phyloP scores from a whole-genome alignment of 2,329 filamentous ascomycete genomes.

The Paramyrothecium roridum region DNA sequence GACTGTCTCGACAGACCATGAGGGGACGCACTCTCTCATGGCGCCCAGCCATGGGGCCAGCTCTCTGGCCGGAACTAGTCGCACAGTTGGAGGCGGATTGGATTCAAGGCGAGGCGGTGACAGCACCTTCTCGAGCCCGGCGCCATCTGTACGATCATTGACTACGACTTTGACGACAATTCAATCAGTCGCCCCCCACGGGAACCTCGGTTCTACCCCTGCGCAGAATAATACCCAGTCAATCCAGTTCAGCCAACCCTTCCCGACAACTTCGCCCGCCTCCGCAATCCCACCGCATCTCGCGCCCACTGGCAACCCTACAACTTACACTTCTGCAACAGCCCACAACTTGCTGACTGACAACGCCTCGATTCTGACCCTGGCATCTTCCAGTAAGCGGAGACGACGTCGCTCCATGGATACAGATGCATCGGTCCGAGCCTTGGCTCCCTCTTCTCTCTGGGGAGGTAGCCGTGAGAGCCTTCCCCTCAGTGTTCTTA shows the following conservation, averaged over 20 bases:
- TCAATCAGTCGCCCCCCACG: conserved; percentile 66
- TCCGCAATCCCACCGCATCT: conserved; percentile 73
- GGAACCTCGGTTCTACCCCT: conserved; percentile 26
- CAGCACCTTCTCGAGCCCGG: conserved; percentile 79
- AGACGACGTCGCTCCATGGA: conserved; percentile 76
- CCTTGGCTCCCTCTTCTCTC: conserved; percentile 76
- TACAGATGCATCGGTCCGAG: conserved; percentile 81
- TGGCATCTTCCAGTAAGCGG: conserved; percentile 79
- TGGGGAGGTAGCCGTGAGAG: conserved; percentile 81
- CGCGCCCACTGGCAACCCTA: conserved; percentile 55
- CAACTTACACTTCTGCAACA: conserved; percentile 74
- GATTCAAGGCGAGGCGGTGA: conserved; percentile 68
- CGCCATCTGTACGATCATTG: conserved; percentile 75
- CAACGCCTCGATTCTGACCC: conserved; percentile 80
- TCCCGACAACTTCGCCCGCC: conserved; percentile 60
- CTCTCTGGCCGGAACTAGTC: conserved; percentile 69
- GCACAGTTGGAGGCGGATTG: conserved; percentile 63
- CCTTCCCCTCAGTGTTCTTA: conserved; percentile 74
- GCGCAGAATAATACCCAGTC: conserved; percentile 40
- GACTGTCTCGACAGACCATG: conserved; percentile 80
- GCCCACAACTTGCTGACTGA: conserved; percentile 81
- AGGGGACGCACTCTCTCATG: conserved; percentile 69
- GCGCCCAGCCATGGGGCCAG: conserved; percentile 71
- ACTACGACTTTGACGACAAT: conserved; percentile 85
- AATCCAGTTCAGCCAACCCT: conserved; percentile 64